Base-by-base conservation (phyloP, 2,329 filamentous ascomycete species). In the Cercospora citrullina region DNA sequence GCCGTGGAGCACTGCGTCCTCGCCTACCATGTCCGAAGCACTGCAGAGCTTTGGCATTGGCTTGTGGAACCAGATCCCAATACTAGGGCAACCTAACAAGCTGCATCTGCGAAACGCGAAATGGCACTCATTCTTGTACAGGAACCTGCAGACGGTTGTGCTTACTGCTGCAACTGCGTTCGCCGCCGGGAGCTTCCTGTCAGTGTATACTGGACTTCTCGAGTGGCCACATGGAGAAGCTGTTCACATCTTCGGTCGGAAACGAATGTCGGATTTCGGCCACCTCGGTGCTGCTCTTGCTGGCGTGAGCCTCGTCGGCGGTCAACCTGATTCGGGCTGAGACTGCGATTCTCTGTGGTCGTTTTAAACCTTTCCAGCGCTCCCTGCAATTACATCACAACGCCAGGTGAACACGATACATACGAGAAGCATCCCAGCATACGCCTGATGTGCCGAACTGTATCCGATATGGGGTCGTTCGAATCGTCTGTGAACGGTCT, bases 201-300 rank as follows among this genome's bases (percentile, higher is more conserved):
- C 75, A 3, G 23, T 78, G 3, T 68, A 65, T 18, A 72, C 69
- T 4, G 75, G 75, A 4, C 33, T 71, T 1, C 33, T 75, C 1
- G 64, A 73, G 30, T 79, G 76, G 77, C 77, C 77, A 26, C 75
- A 72, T 26, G 78, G 77, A 33, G 72, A 78, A 62, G 65, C 70
- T 8, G 66, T 76, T 1, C 78, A 79, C 5, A 68, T 79, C 53
- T 79, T 79, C 61, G 78, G 78, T 18, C 72, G 74, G 8, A 78
- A 73, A 64, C 72, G 75, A 10, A 69, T 78, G 5, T 60, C 74
- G 2, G 78, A 79, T 60, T 78, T 76, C 59, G 78, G 77, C 4
- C 75, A 77, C 66, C 71, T 78, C 10, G 78, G 77, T 12, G 75
- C 75, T 60, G 76, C 77, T 16, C 67, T 79, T 33, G 74, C 76